Conservation (phyloP, 306 rosid genomes). For the Psophocarpus tetragonolobus region DNA sequence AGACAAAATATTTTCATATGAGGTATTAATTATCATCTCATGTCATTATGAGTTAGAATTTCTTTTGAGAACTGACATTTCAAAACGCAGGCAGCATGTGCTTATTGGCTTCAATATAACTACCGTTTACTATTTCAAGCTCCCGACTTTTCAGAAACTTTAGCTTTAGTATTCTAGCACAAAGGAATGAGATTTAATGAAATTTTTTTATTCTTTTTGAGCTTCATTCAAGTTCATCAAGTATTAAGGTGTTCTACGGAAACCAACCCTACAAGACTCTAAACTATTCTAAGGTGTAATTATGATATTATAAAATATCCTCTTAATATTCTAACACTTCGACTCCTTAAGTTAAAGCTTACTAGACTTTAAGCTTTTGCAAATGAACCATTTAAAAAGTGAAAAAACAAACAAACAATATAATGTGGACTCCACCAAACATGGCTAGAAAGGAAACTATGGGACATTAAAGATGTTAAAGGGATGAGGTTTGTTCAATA, state of each 20-base stretch:
- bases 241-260: not conserved
- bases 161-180: not conserved
- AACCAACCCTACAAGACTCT: not conserved
- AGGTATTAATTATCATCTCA: conserved; percentile 53
- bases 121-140: not conserved
- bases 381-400: not conserved
- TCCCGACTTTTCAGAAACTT: not conserved
- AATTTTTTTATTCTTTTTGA: not conserved
- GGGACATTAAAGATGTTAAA: not conserved
- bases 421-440: not conserved
- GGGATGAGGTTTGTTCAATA: not conserved
- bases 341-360: not conserved
- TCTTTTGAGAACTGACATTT: conserved; percentile 23
- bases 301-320: not conserved
- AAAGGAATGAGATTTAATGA: not conserved
- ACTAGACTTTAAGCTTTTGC: not conserved
- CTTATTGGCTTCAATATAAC: not conserved
- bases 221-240: conserved; percentile 1
- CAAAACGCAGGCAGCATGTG: conserved; percentile 1
- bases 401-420: not conserved
- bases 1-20: conserved; percentile 71
- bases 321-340: not conserved
- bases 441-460: not conserved
- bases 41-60: not conserved
- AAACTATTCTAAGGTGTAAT: not conserved